Base-by-base conservation (phyloP, 345 rosid genomes). In the Boechera stricta region DNA sequence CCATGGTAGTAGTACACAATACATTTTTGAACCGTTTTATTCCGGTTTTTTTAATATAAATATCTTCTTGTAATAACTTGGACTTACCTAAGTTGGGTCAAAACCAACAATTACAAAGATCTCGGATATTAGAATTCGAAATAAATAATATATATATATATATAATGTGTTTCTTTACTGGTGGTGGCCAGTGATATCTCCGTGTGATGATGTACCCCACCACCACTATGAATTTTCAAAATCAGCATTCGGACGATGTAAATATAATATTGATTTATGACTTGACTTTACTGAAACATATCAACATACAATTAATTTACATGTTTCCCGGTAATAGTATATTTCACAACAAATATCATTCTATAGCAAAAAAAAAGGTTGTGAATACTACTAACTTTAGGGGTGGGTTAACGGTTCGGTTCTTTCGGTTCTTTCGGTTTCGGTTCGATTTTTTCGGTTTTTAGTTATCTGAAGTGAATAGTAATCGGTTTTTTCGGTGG, bases 181-280 rank as follows among this genome's bases (percentile, higher is more conserved):
- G 52, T 67, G 31, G 67, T 67, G 52, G 49, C 51, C 67, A 38
- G 68, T 58, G 60, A 11, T 47, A 36, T 56, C 51, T 29, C 61
- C 62, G 67, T 75, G 55, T 35, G 51, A 52, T 56, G 48, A 35
- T 38, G 39, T 7, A 26, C 33, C 73, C 55, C 24, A 60, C 74
- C 64, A 16, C 55, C 64, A 16, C 55, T 58, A 55, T 36, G 44
- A 67, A 75, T 39, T 38, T 47, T 51, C 49, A 74, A 66, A 65
- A 21, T n/a, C 52, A 47, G 67, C 52, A 32, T 42, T 54, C 5
- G 49, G 36, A 45, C 26, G 1, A 45, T 58, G 35, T 15, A n/a
- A 56, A 54, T 48, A 57, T 56, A 29, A 71, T 32, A 45, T 24
- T 72, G 28, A 3, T 28, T 28, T 28, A 6, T 13, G 67, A 75